Evolutionary conservation across 768 basidiomycete genomes (phyloP), one percentile per base, ranked within the genome.

Genomic region (Favolaschia claudopus): DNA sequence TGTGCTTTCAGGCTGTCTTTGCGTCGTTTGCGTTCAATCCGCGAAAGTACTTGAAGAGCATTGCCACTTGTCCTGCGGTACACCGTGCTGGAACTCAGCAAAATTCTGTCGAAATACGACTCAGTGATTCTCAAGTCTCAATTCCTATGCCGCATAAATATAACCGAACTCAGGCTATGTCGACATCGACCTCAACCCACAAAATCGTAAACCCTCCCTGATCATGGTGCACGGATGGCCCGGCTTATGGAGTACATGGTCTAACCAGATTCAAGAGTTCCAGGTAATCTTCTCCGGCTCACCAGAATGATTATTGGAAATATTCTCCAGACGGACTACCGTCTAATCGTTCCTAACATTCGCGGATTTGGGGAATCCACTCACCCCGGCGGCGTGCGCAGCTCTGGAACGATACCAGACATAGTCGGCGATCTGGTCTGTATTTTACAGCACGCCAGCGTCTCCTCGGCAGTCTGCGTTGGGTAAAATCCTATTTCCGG

Each of bases 201-300:
- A 80, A 25, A 76, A n/a, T n/a, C n/a, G n/a, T n/a, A n/a, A n/a
- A n/a, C n/a, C 72, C 14, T 83, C 86, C 0, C 72, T 92, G 3
- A 44, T 92, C 28, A 80, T 92, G 79, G 85, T 92, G 0, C 91
- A 92, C 64, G 91, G 91, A 4, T 92, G 91, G 91, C 91, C 91
- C 1, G 81, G 86, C 62, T 70, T 91, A 4, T 92, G 91, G 91
- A 87, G 85, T 51, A 83, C 82, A 19, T 92, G 90, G 91, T 80
- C 85, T 32, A 81, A 81, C 29, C 91, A 92, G 67, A 90, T 92
- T 17, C 74, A 84, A 47, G 82, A 84, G 58, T 87, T 92, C 69
- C 71, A 86, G 75, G 89, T 83, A 62, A 29, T 68, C 60, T 17
- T 3, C 8, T 2, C 19, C 9, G 36, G 17, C 10, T 15, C 14